Conservation (phyloP, 805 yeast species). For the Candida railenensis region DNA sequence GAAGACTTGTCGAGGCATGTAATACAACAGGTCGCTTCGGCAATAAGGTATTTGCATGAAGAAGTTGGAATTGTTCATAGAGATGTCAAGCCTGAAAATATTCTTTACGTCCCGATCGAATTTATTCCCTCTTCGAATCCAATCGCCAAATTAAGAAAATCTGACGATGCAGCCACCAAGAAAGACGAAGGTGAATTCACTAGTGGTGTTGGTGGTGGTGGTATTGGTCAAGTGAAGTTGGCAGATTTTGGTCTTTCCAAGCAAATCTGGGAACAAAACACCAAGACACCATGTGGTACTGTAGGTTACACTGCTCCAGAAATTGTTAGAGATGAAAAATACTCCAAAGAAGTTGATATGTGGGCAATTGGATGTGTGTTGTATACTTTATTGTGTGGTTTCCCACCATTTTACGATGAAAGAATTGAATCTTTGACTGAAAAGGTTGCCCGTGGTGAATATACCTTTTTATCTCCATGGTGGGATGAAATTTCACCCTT, state of each 20-base stretch:
- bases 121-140: constrained; percentile 42
- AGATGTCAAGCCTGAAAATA: constrained; percentile 80
- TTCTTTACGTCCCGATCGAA: constrained; percentile 62
- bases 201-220: constrained; percentile 87
- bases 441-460: constrained; percentile 79
- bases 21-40: constrained; percentile 60
- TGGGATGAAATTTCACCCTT: constrained; percentile 77
- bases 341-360: constrained; percentile 94
- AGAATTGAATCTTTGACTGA: constrained; percentile 70
- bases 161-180: constrained; percentile 70
- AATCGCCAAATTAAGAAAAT: constrained; percentile 44
- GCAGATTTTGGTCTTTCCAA: constrained; percentile 97
- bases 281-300: constrained; percentile 98
- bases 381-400: constrained; percentile 91
- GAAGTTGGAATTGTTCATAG: constrained; percentile 79
- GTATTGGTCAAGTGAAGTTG: constrained; percentile 82
- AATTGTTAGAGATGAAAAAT: constrained; percentile 89
- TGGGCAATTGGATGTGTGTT: constrained; percentile 98
- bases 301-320: constrained; percentile 99
- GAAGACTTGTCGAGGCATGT: constrained; percentile 67
- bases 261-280: constrained; percentile 80
- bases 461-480: constrained; percentile 77
- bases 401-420: constrained; percentile 95
- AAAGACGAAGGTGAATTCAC: constrained; percentile 84
- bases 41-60: constrained; percentile 68